Conservation (phyloP, 495 filamentous ascomycete genomes). For the Podospora didyma region DNA sequence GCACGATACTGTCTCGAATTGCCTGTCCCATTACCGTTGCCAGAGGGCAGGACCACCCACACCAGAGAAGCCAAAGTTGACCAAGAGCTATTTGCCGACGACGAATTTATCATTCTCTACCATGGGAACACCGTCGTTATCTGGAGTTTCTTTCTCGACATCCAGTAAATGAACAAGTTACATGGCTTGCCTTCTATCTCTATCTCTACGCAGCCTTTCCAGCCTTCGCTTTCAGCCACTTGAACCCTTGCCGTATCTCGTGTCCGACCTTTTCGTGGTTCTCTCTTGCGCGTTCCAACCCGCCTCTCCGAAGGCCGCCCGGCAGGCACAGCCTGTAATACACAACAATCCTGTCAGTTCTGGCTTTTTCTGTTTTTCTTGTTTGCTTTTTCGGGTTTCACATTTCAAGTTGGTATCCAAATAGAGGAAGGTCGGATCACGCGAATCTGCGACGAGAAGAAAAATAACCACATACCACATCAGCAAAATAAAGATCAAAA, state of each 20-base stretch:
- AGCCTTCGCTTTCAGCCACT: slow-evolving; percentile 14
- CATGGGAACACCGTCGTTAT: not conserved
- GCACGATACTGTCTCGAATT: not conserved
- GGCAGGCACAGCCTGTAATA: slow-evolving; percentile 16
- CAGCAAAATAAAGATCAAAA: slow-evolving; percentile 56
- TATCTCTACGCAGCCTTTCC: not conserved
- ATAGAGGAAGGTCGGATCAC: no score
- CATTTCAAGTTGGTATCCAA: no score
- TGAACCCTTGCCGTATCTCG: slow-evolving; percentile 6
- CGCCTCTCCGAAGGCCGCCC: slow-evolving; percentile 26
- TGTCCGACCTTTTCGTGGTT: slow-evolving; percentile 26
- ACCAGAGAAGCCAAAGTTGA: not conserved
- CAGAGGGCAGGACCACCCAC: no score
- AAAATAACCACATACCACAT: slow-evolving; percentile 40
- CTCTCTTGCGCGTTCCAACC: slow-evolving; percentile 31
- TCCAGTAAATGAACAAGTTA: no score
- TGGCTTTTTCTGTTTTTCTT: not conserved
- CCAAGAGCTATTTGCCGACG: not conserved
- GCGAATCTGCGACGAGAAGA: not conserved
- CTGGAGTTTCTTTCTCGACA: slow-evolving; percentile 11
- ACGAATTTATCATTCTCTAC: slow-evolving; percentile 1
- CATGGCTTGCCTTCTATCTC: not conserved
- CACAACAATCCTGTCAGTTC: not conserved
- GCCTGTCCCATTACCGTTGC: not conserved
- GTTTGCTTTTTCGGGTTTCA: no score